Evolutionary conservation across 768 basidiomycete genomes (phyloP).

Genomic region (Kwoniella mangroviensis): DNA sequence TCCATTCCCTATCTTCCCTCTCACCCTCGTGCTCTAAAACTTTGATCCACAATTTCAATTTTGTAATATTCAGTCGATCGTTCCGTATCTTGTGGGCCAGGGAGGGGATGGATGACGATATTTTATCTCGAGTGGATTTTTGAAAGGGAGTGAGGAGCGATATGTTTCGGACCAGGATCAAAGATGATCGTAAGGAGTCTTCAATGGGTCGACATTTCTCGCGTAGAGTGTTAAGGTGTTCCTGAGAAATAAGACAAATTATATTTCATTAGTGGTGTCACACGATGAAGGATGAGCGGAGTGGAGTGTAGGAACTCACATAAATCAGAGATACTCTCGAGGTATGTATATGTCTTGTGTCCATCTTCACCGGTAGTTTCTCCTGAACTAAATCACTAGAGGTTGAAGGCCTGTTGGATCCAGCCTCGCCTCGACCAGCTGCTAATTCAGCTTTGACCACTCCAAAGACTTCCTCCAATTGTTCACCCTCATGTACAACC

Average conservation of each 20-base stretch:
- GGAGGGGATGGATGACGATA: conserved; percentile 67
- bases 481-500: conserved; percentile 42
- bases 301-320: conserved; percentile 32
- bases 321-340: conserved; percentile 40
- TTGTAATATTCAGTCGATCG: conserved; percentile 73
- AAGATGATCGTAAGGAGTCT: conserved; percentile 68
- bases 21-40: conserved; percentile 76
- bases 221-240: conserved; percentile 71
- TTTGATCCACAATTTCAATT: conserved; percentile 73
- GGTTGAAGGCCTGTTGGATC: background rate
- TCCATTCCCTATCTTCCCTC: conserved; percentile 70
- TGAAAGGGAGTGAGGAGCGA: conserved; percentile 87
- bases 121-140: conserved; percentile 75
- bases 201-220: conserved; percentile 64
- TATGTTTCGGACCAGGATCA: conserved; percentile 79
- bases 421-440: conserved; percentile 58
- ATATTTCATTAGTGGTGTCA: background rate
- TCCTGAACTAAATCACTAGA: background rate
- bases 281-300: too few relatives aligned
- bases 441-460: conserved; percentile 84
- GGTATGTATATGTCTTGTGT: conserved; percentile 20
- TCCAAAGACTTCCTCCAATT: conserved; percentile 73
- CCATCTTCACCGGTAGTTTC: background rate
- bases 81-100: conserved; percentile 70
- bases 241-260: conserved; percentile 58